Base-by-base conservation (phyloP, 1,284 basidiomycete species). In the Cystobasidium pallidum region DNA sequence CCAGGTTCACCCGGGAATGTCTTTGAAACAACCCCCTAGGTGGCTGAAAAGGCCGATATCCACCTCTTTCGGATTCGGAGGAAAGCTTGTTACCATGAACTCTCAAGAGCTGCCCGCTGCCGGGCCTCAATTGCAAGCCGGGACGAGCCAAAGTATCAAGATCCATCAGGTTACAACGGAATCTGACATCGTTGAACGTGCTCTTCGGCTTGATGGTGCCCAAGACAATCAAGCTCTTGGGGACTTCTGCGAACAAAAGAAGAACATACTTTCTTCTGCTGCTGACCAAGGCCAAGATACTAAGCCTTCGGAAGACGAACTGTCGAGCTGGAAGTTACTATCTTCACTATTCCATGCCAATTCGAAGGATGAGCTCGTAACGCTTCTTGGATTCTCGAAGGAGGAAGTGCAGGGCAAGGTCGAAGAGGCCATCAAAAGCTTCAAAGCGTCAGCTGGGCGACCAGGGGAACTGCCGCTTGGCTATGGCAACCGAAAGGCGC, bases 321-420 rank as follows among this genome's bases (percentile, higher is more conserved):
- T 83, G n/a, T 86, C 87, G 32, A 88, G 85, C 24, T 99, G 95
- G 95, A 94, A 91, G 80, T 65, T 78, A 90, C 93, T 2, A 83
- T 97, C 24, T 83, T 92, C 92, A 73, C 83, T 99, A 36, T 98
- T 97, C 86, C 87, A 88, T 75, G 88, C 93, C 0, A 87, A 94
- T 80, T 92, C 91, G 17, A 85, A 91, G 72, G 91, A 95, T 43
- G 93, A 98, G 81, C 85, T 99, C 13, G 89, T 99, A 57, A 89
- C 89, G 0, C 83, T 98, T 0, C 87, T 99, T 26, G 95, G 95
- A 0, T 98, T 96, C 81, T 94, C 91, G 11, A 95, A 95, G 81
- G 87, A 87, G 30, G 91, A 95, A 76, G 87, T 96, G 17, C 88
- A 88, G 2, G 82, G 84, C 1, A 89, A 89, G 75, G 91, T 97